A percentile compares a stretch with the other conserved stretches of the same genome.
These are phyloP conservation scores for Suillus americanus DNA, from an alignment of 768 basidiomycete species.

Conservation along the genomic window DNA sequence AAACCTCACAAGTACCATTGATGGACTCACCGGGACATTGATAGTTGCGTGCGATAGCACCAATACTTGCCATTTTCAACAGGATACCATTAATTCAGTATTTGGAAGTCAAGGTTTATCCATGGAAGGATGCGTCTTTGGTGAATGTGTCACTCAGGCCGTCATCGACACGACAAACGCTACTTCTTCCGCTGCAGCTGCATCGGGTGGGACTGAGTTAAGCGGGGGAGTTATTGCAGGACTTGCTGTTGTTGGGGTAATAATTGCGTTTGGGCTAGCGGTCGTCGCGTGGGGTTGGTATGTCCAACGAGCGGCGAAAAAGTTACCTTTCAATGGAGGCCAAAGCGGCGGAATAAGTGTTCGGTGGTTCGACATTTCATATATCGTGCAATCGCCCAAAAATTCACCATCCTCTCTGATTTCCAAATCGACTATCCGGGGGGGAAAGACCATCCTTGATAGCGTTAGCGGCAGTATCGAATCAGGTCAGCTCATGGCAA, in stretches of 20 bases:
- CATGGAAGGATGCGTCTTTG: conserved; percentile 74
- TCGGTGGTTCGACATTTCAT: conserved; percentile 69
- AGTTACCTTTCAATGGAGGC: conserved; percentile 36
- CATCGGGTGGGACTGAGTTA: conserved; percentile 44
- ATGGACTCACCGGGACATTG: conserved; percentile 63
- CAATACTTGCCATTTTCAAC: conserved; percentile 75
- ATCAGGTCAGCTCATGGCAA: conserved; percentile 86
- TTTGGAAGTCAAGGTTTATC: conserved; percentile 77
- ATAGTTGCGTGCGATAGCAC: conserved; percentile 65
- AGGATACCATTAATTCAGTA: conserved; percentile 58
- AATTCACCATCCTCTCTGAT: background rate
- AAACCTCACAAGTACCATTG: conserved; percentile 62
- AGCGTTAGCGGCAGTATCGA: conserved; percentile 66
- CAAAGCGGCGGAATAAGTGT: conserved; percentile 57
- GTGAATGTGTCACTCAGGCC: conserved; percentile 85
- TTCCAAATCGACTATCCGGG: background rate
- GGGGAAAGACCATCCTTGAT: conserved; percentile 66
- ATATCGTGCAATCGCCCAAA: conserved; percentile 46
- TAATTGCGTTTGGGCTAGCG: conserved; percentile 57
- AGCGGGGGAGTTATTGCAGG: conserved; percentile 89
- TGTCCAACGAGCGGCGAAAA: conserved; percentile 62
- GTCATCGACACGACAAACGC: conserved; percentile 62
- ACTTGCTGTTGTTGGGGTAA: conserved; percentile 74
- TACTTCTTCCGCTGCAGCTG: conserved; percentile 30
- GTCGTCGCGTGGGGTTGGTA: conserved; percentile 64